These are phyloP conservation scores for Penicillium decumbens DNA, from an alignment of 2,329 filamentous ascomycete genomes.

Conservation along the genomic window DNA sequence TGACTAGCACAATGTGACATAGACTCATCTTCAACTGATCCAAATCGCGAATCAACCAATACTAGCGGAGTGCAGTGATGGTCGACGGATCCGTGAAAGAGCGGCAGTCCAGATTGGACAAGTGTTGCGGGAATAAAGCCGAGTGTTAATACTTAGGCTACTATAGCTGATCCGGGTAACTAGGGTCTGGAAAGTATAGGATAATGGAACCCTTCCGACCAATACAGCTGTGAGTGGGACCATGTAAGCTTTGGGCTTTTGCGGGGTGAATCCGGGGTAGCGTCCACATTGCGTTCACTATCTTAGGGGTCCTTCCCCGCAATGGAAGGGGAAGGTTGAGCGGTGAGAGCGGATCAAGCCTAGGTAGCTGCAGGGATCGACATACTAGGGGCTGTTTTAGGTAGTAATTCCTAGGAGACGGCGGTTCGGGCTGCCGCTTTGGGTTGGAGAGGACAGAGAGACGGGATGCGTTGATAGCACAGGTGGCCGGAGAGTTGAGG, in stretches of 20 bases:
- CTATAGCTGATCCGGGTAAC: background rate
- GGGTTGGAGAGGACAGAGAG: background rate
- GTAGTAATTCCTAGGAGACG: background rate
- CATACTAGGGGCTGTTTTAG: background rate
- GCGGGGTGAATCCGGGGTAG: background rate
- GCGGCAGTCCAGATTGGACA: background rate
- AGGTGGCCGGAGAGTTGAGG: background rate
- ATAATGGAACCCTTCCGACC: too few relatives aligned
- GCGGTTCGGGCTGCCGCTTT: slow-evolving; percentile 2
- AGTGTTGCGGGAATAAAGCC: background rate
- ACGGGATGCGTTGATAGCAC: background rate
- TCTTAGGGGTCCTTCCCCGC: background rate
- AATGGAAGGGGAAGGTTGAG: background rate
- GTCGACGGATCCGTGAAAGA: background rate
- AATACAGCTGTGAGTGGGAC: too few relatives aligned
- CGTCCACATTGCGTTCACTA: background rate
- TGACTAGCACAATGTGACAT: background rate
- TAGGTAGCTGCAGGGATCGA: background rate
- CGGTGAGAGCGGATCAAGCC: background rate
- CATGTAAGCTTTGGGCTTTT: background rate
- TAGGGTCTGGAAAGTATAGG: too few relatives aligned
- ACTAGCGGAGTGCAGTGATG: background rate
- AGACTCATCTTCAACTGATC: background rate
- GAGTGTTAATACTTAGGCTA: background rate
- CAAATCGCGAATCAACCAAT: background rate